These are phyloP conservation scores for Aspergillus sojae DNA, from an alignment of 2,329 filamentous ascomycete species.

Conservation along the genomic window DNA sequence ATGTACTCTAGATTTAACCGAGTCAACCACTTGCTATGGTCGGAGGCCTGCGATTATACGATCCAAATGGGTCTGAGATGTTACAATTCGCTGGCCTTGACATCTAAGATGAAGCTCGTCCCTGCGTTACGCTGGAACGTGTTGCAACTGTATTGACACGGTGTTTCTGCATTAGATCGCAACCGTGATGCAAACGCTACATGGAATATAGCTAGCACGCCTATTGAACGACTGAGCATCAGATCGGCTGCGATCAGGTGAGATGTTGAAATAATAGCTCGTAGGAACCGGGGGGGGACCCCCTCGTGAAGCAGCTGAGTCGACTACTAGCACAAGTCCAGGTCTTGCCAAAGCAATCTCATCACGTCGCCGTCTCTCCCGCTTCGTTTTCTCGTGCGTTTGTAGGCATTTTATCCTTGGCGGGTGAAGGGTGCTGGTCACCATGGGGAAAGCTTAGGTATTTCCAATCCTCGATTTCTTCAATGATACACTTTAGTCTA, in stretches of 20 bases:
- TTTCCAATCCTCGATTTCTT: slow-evolving; percentile 94
- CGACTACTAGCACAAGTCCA: not conserved
- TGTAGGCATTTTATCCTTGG: slow-evolving; percentile 10
- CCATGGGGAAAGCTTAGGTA: slow-evolving; percentile 69
- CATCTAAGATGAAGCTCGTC: too few relatives aligned
- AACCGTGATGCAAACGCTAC: not conserved
- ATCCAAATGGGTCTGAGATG: not conserved
- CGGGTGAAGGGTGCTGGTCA: slow-evolving; percentile 28
- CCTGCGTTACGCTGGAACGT: not conserved
- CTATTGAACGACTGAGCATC: not conserved
- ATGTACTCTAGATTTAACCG: not conserved
- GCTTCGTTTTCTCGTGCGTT: slow-evolving; percentile 2
- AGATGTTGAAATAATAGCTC: not conserved
- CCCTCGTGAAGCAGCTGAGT: not conserved
- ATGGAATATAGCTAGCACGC: not conserved
- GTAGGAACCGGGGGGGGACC: not conserved
- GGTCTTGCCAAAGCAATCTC: not conserved
- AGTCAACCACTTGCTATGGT: not conserved
- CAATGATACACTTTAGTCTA: slow-evolving; percentile 83
- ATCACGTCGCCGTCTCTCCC: slow-evolving; percentile 3
- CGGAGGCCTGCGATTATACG: not conserved
- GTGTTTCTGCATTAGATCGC: not conserved
- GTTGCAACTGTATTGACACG: not conserved
- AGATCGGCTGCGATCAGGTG: not conserved
- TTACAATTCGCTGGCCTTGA: not conserved